These are phyloP conservation scores for Picochlorum costavermella DNA, from an alignment of 139 green algal genomes.

Conservation along the genomic window DNA sequence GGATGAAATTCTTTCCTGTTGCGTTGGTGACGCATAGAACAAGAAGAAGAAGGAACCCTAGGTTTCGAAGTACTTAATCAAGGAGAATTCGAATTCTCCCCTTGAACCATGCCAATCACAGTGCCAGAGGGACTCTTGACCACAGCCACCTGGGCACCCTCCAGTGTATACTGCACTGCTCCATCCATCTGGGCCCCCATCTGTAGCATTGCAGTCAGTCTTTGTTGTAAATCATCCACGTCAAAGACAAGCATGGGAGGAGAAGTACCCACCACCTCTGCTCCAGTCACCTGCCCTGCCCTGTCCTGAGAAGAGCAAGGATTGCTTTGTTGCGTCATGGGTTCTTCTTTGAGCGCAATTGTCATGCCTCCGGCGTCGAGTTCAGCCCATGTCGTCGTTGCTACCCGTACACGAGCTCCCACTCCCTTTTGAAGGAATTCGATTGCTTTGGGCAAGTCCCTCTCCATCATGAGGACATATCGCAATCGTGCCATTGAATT, in stretches of 20 bases:
- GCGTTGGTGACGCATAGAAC: too few relatives aligned
- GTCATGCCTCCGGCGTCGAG: slow-evolving; percentile 36
- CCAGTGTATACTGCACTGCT: slow-evolving; percentile 47
- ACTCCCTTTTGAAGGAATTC: slow-evolving; percentile 63
- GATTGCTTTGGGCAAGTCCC: slow-evolving; percentile 52
- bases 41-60: too few relatives aligned
- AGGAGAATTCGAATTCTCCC: too few relatives aligned
- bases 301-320: background rate
- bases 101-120: slow-evolving; percentile 56
- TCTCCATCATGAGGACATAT: slow-evolving; percentile 62
- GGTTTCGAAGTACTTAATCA: too few relatives aligned
- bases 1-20: too few relatives aligned
- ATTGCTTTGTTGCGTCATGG: slow-evolving; percentile 15
- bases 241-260: slow-evolving; percentile 45
- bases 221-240: slow-evolving; percentile 60
- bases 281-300: too few relatives aligned
- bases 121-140: slow-evolving; percentile 49
- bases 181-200: slow-evolving; percentile 62
- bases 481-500: slow-evolving; percentile 6
- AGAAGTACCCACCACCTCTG: slow-evolving; percentile 23
- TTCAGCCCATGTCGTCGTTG: slow-evolving; percentile 67
- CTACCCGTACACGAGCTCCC: slow-evolving; percentile 44
- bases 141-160: slow-evolving; percentile 47
- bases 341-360: slow-evolving; percentile 21
- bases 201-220: slow-evolving; percentile 42